Conservation (phyloP, 805 yeast species). For the Ogataea siamensis region DNA sequence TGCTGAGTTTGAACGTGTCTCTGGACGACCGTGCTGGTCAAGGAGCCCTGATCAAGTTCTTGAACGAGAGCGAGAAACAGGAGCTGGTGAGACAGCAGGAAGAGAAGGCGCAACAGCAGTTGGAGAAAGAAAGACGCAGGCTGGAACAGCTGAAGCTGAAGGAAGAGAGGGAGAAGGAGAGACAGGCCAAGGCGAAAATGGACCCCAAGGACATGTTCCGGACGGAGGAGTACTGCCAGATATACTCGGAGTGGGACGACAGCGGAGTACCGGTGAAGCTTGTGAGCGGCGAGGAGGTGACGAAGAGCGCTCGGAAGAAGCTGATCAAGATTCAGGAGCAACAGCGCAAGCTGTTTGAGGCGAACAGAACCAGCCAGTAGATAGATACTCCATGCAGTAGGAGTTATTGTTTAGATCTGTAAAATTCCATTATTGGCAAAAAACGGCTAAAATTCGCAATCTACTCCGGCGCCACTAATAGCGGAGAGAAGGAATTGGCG, state of each 20-base stretch:
- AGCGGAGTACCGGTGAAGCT: conserved; percentile 79
- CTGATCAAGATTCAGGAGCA: conserved; percentile 71
- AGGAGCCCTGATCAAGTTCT: conserved; percentile 80
- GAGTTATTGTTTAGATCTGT: neutral
- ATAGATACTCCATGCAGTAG: neutral
- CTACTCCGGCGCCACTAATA: conserved; percentile 1
- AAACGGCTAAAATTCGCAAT: neutral
- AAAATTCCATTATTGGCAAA: neutral
- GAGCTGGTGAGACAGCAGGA: conserved; percentile 61
- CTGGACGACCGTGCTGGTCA: conserved; percentile 84
- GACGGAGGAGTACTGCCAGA: conserved; percentile 37
- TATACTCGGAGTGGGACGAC: conserved; percentile 77
- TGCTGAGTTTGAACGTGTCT: conserved; percentile 74
- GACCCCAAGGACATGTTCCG: conserved; percentile 75
- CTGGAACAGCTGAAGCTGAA: conserved; percentile 57
- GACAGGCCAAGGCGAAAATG: conserved; percentile 62
- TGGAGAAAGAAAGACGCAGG: conserved; percentile 40
- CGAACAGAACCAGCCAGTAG: conserved; percentile 28
- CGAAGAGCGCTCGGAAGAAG: conserved; percentile 85
- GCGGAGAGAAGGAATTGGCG: neutral
- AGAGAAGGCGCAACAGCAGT: conserved; percentile 51
- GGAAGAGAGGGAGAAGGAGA: conserved; percentile 63
- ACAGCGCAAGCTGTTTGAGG: conserved; percentile 80
- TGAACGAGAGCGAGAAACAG: conserved; percentile 64
- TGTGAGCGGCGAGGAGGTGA: conserved; percentile 73